Evolutionary conservation across 2,329 filamentous ascomycete species (phyloP).

Genomic region (Graphium sp.): DNA sequence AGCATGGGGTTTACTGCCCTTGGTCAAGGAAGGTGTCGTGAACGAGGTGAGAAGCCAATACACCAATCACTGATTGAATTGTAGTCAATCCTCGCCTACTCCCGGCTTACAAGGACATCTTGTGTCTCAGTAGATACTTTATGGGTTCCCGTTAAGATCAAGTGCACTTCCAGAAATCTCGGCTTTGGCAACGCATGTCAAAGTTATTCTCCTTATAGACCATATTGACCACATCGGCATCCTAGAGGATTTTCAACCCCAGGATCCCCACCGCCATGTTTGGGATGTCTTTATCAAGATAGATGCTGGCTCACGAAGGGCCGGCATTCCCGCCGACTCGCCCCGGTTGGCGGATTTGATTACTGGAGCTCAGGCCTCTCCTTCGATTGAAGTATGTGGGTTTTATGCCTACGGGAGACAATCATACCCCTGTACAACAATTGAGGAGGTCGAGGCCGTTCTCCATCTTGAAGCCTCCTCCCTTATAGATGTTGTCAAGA

Average conservation of each 20-base stretch:
- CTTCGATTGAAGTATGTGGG: constrained; percentile 14
- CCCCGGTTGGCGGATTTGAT: constrained; percentile 11
- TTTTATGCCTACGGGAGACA: constrained; percentile 21
- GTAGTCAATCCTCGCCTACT: background rate
- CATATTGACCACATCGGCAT: constrained; percentile 15
- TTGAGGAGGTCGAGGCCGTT: constrained; percentile 13
- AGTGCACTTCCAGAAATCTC: constrained; percentile 14
- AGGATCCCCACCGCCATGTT: constrained; percentile 6
- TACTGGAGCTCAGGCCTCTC: constrained; percentile 10
- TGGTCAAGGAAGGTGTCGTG: constrained; percentile 19
- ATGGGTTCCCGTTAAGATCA: constrained; percentile 20
- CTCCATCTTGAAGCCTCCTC: too few relatives aligned
- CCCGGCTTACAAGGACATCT: background rate
- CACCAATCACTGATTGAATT: background rate
- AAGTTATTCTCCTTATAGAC: constrained; percentile 19
- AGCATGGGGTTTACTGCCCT: constrained; percentile 18
- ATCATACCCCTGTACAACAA: constrained; percentile 15
- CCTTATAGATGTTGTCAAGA: too few relatives aligned
- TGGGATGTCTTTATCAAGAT: constrained; percentile 20
- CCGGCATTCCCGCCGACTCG: constrained; percentile 13
- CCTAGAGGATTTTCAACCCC: constrained; percentile 12
- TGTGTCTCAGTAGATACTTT: constrained; percentile 12
- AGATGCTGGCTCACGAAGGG: constrained; percentile 17
- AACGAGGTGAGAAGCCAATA: constrained; percentile 15
- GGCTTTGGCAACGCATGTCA: constrained; percentile 12